Base-by-base conservation (phyloP, 495 filamentous ascomycete genomes). In the Aspergillus nidulans region DNA sequence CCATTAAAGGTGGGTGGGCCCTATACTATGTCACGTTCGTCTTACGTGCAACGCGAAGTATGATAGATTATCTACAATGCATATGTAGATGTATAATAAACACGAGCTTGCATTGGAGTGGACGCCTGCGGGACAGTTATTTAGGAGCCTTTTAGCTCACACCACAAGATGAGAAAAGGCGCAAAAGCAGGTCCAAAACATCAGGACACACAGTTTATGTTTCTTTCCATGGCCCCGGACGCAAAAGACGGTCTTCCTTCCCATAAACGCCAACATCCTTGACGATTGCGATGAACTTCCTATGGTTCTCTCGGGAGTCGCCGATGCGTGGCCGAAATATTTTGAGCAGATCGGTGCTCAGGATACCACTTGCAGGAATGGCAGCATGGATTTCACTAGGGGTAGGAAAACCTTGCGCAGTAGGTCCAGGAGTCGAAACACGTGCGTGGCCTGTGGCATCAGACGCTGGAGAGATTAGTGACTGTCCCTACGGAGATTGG, bases 371-470 rank as follows among this genome's bases (percentile, higher is more conserved):
- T 6, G 76, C 69, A 1, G 87, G 87, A 41, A 91, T 78, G 1
- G 80, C 81, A 4, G 81, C 78, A 59, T 85, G 73, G 50, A 94
- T 86, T 65, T 95, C 91, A n/a, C 79, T 81, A 5, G 80, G 71
- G 9, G 82, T 83, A 20, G 85, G 81, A 55, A 81, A 81, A 2
- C 66, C 59, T 47, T 66, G 66, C 23, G 50, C 56, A 21, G 65
- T 56, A 43, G 65, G 47, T 25, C 56, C 58, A 0, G 74, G 68
- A 5, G 71, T 75, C 2, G 74, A 70, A 23, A 67, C 56, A 42
- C 70, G 70, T 15, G 60, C 63, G 52, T 59, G 62, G 50, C 62
- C 67, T 70, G 41, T 25, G 13, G 25, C 5, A 28, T 53, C 0
- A 15, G 40, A 20, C 20, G 8, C 10, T 18, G 34, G 1, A 7